phyloP scores from a whole-genome alignment of 2,329 filamentous ascomycete genomes.

The Ilyonectria mors-panacis region DNA sequence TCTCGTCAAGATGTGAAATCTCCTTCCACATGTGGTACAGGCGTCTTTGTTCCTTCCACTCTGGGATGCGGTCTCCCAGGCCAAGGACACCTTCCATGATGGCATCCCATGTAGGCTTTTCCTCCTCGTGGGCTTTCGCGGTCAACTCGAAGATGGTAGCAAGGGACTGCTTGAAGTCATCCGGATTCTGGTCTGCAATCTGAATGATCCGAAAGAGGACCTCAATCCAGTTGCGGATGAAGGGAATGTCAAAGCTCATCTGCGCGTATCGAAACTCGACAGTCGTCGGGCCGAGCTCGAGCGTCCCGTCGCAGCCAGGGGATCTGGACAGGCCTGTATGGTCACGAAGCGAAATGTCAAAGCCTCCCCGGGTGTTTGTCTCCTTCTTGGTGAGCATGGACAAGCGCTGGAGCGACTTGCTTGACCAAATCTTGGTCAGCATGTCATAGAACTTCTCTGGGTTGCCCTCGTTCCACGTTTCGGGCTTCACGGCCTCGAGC shows the following conservation, averaged over 20 bases:
- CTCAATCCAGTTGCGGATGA: constrained; percentile 43
- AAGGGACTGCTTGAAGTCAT: constrained; percentile 7
- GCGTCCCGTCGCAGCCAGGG: neutral
- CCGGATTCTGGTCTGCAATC: constrained; percentile 28
- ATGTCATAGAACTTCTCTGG: constrained; percentile 2
- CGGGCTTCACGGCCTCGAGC: neutral
- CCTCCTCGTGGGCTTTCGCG: neutral
- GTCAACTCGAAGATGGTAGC: constrained; percentile 8
- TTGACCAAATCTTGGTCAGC: constrained; percentile 32
- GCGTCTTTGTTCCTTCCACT: constrained; percentile 41
- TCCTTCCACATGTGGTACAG: constrained; percentile 27
- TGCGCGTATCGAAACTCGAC: constrained; percentile 47
- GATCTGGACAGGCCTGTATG: neutral
- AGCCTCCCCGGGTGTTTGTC: neutral
- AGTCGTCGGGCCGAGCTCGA: constrained; percentile 36
- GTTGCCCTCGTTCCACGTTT: constrained; percentile 28
- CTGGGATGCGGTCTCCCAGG: constrained; percentile 33
- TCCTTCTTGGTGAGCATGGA: neutral
- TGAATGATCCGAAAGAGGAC: constrained; percentile 33
- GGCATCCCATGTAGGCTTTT: constrained; percentile 24
- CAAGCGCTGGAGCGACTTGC: constrained; percentile 9
- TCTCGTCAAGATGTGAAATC: constrained; percentile 32
- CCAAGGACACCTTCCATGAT: constrained; percentile 28
- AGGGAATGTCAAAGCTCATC: constrained; percentile 44
- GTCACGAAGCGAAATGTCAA: constrained; percentile 22